phyloP scores from a whole-genome alignment of 2,329 filamentous ascomycete genomes.

The Pyrenophora seminiperda region DNA sequence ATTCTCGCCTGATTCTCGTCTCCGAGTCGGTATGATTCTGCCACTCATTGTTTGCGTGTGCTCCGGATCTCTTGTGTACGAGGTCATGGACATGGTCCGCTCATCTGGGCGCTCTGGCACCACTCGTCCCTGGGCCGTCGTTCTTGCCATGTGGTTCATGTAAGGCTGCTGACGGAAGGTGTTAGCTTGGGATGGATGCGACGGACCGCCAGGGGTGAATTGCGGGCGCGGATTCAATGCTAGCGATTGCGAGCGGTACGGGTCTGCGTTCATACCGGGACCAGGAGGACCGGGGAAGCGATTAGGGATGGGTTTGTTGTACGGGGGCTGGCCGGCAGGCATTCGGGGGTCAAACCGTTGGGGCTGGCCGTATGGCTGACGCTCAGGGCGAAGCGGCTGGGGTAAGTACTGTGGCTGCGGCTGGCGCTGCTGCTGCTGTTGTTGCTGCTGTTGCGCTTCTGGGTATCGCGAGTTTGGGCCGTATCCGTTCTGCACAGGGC shows the following conservation, averaged over 20 bases:
- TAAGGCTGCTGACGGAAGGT: conserved; percentile 80
- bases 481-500: conserved; percentile 48
- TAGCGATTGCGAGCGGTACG: conserved; percentile 91
- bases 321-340: conserved; percentile 55
- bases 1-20: conserved; percentile 59
- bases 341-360: conserved; percentile 69
- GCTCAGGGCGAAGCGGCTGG: conserved; percentile 65
- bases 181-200: conserved; percentile 66
- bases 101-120: conserved; percentile 93
- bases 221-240: conserved; percentile 75
- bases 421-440: conserved; percentile 48
- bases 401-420: conserved; percentile 63
- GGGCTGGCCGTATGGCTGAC: conserved; percentile 73
- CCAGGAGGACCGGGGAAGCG: conserved; percentile 61
- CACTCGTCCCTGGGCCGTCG: conserved; percentile 87
- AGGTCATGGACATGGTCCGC: conserved; percentile 94
- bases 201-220: conserved; percentile 61
- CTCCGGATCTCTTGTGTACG: conserved; percentile 75
- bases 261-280: conserved; percentile 80
- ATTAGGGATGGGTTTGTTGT: conserved; percentile 61
- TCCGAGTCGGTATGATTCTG: conserved; percentile 81
- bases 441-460: conserved; percentile 43
- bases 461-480: conserved; percentile 41
- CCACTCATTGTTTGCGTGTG: conserved; percentile 91
- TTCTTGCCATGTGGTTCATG: conserved; percentile 70